These are phyloP conservation scores for Ettlia oleoabundans DNA, from an alignment of 139 green algal species.

Conservation along the genomic window DNA sequence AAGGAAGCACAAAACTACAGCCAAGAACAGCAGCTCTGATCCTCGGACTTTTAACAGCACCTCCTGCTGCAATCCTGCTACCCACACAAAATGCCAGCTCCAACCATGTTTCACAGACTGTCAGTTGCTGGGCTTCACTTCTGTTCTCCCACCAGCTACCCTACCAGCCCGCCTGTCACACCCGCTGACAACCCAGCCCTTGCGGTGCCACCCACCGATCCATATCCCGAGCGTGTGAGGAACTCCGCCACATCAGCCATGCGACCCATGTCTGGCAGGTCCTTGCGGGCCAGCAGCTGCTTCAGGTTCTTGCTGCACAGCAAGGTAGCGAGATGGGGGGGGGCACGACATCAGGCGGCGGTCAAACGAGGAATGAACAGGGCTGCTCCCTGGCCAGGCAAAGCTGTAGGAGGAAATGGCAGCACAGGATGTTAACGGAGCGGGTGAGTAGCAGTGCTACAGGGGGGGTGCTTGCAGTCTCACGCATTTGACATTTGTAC, in stretches of 20 bases:
- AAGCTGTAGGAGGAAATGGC: too few species aligned
- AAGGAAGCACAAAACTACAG: too few species aligned
- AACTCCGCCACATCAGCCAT: slow-evolving; percentile 91
- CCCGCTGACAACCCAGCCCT: not conserved
- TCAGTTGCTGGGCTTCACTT: too few species aligned
- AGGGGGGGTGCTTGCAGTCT: not conserved
- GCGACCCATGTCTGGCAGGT: slow-evolving; percentile 76
- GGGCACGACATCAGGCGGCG: not conserved
- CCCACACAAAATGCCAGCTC: too few species aligned
- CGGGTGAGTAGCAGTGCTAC: not conserved
- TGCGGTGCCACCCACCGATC: slow-evolving; percentile 85
- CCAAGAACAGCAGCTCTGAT: too few species aligned
- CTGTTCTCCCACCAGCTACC: too few species aligned
- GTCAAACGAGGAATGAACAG: not conserved
- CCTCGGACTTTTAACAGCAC: too few species aligned
- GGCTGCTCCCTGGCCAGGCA: not conserved
- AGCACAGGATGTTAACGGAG: not conserved
- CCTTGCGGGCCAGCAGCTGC: slow-evolving; percentile 69
- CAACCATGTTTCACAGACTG: too few species aligned
- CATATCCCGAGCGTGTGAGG: slow-evolving; percentile 83
- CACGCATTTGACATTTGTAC: too few species aligned
- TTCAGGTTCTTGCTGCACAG: slow-evolving; percentile 49
- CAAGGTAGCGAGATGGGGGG: not conserved
- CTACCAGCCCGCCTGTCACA: not conserved
- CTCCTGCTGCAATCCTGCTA: too few species aligned